Base-by-base conservation (phyloP, 345 rosid genomes). In the Salix brachista region DNA sequence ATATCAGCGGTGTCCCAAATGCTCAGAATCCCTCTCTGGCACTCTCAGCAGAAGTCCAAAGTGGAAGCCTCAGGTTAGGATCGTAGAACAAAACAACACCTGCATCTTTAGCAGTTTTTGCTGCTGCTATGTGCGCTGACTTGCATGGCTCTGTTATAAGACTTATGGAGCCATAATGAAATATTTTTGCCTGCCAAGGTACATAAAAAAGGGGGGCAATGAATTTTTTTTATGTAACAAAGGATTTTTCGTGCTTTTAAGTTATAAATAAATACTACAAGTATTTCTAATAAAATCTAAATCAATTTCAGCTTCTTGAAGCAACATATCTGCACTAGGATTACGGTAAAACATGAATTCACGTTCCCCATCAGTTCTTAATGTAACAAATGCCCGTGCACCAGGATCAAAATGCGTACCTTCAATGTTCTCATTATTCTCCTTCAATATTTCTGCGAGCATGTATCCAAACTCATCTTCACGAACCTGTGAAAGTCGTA, bases 341-440 rank as follows among this genome's bases (percentile, higher is more conserved):
- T 96, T 96, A 42, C 99, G 91, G 72, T 96, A 96, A 78, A 93
- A 96, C 98, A 96, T 96, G 86, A 96, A 96, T 69, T 96, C 99
- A 4, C 96, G 94, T 80, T 96, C 99, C 52, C 99, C 99, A 70
- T 93, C 90, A 37, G 78, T 91, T 77, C 91, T 90, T 75, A 91
- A 87, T 6, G 98, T 96, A 50, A 96, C 96, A 82, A 96, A 96
- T 44, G 99, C 98, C 71, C 94, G 89, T 10, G 98, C 98, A 50
- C 94, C 94, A 4, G 92, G 92, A 79, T 92, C 99, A 80, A 96
- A 96, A 39, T 94, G 89, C 91, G 92, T 84, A 54, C 97, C 99
- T 78, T 89, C 85, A 30, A 71, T 86, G 77, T 96, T 87, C 84
- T 93, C 98, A 78, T 91, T 90, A 78, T 96, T 96, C 81, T 93